A percentile compares a stretch with the other conserved stretches of the same genome.
These are phyloP conservation scores for Malus hybrid DNA, from an alignment of 331 rosid species.

Conservation along the genomic window DNA sequence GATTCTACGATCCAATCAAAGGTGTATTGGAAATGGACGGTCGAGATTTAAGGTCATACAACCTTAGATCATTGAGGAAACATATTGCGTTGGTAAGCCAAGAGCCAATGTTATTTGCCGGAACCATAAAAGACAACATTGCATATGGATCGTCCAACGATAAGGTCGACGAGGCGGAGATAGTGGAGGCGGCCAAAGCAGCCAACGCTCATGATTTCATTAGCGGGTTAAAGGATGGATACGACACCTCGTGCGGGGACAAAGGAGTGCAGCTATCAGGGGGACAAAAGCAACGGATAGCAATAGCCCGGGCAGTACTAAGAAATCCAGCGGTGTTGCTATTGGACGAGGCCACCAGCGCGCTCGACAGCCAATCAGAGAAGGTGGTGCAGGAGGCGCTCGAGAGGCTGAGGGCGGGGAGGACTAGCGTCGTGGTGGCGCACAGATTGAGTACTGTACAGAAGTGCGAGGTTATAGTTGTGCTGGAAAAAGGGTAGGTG, in stretches of 20 bases:
- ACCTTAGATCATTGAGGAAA: conserved; percentile 45
- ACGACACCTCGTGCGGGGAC: conserved; percentile 56
- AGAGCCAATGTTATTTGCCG: conserved; percentile 57
- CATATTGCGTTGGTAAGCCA: conserved; percentile 73
- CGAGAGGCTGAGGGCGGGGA: conserved; percentile 63
- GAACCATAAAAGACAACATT: conserved; percentile 62
- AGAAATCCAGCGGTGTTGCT: conserved; percentile 52
- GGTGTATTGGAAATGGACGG: conserved; percentile 45
- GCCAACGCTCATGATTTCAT: conserved; percentile 71
- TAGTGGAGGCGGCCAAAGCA: conserved; percentile 50
- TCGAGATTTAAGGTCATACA: conserved; percentile 41
- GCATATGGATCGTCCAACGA: conserved; percentile 32
- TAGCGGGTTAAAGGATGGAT: conserved; percentile 50
- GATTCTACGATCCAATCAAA: conserved; percentile 62
- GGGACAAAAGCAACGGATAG: conserved; percentile 75
- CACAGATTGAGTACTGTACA: conserved; percentile 67
- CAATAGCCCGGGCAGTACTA: conserved; percentile 69
- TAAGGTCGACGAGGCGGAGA: conserved; percentile 33
- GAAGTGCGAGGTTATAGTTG: conserved; percentile 46
- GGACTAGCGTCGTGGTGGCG: conserved; percentile 74
- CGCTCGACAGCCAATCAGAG: conserved; percentile 69
- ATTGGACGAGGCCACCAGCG: conserved; percentile 73
- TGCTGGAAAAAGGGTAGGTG: conserved; percentile 54
- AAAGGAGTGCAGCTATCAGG: conserved; percentile 66
- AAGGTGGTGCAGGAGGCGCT: conserved; percentile 58